Conservation (phyloP, 2,329 filamentous ascomycete species). For the Lasiodiplodia sp. region DNA sequence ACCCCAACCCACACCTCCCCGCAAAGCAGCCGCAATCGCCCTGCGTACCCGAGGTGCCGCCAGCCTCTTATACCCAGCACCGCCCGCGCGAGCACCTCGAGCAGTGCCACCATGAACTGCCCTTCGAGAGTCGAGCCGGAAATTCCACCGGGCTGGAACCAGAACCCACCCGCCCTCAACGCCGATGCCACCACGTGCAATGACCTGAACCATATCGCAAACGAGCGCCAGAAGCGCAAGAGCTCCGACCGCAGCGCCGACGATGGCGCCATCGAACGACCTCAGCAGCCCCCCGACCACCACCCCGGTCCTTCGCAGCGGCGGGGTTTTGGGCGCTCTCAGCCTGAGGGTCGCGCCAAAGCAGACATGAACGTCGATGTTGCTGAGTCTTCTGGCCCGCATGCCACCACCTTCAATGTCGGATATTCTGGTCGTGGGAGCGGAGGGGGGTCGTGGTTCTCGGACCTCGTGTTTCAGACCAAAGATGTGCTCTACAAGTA, state of each 20-base stretch:
- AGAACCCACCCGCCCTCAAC: conserved; percentile 65
- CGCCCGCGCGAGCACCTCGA: not conserved
- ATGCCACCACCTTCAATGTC: not conserved
- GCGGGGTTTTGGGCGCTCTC: conserved; percentile 16
- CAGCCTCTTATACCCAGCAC: not conserved
- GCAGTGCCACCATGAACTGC: conserved; percentile 64
- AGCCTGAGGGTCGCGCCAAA: conserved; percentile 2
- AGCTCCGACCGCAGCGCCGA: conserved; percentile 39
- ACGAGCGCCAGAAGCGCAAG: conserved; percentile 61
- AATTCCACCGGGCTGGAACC: conserved; percentile 63
- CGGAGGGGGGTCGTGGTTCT: not conserved
- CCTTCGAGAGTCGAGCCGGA: conserved; percentile 67
- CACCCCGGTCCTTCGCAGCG: conserved; percentile 2
- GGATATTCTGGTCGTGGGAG: conserved; percentile 1
- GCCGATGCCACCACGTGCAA: conserved; percentile 68
- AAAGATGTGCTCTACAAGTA: conserved; percentile 54
- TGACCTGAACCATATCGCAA: conserved; percentile 68
- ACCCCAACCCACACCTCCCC: not conserved
- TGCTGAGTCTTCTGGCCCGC: conserved; percentile 5
- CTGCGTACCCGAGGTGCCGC: conserved; percentile 15
- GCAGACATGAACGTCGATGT: conserved; percentile 15
- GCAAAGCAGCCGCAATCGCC: conserved; percentile 17
- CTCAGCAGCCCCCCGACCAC: conserved; percentile 12
- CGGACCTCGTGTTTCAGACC: conserved; percentile 3
- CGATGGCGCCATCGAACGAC: conserved; percentile 34